Conservation (phyloP, 2,329 filamentous ascomycete genomes). For the Epichloe bromicola region DNA sequence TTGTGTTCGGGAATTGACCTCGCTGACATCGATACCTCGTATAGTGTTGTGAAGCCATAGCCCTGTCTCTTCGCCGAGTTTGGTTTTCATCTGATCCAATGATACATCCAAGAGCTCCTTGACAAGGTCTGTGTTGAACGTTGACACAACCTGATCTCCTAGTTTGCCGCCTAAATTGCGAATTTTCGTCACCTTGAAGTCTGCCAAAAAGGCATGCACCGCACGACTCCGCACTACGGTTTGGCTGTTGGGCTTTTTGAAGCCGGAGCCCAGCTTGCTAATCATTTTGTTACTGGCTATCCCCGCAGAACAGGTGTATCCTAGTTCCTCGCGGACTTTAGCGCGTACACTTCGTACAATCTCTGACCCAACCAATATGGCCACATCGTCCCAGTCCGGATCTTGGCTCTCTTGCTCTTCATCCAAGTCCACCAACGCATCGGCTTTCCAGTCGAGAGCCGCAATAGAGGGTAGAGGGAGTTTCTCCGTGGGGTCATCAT, state of each 20-base stretch:
- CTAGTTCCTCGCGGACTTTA: slow-evolving; percentile 53
- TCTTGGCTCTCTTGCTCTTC: slow-evolving; percentile 63
- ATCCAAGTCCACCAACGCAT: slow-evolving; percentile 71
- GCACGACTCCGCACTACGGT: slow-evolving; percentile 87
- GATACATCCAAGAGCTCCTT: slow-evolving; percentile 61
- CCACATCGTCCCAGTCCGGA: slow-evolving; percentile 94
- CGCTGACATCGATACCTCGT: slow-evolving; percentile 72
- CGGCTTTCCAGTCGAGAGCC: slow-evolving; percentile 69
- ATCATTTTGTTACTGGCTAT: slow-evolving; percentile 89
- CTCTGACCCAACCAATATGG: slow-evolving; percentile 74
- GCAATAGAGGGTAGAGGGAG: slow-evolving; percentile 58
- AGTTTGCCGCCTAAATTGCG: slow-evolving; percentile 91
- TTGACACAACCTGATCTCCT: slow-evolving; percentile 71
- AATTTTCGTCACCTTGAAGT: slow-evolving; percentile 90
- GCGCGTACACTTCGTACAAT: slow-evolving; percentile 67
- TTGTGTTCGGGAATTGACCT: slow-evolving; percentile 81
- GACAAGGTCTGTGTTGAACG: slow-evolving; percentile 70
- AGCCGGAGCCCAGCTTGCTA: slow-evolving; percentile 80
- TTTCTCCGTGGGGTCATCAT: slow-evolving; percentile 57
- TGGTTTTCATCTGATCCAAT: slow-evolving; percentile 62
- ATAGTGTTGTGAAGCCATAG: slow-evolving; percentile 76
- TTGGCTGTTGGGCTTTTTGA: slow-evolving; percentile 89
- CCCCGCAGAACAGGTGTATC: slow-evolving; percentile 87
- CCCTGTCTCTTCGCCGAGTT: slow-evolving; percentile 72
- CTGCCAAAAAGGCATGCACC: slow-evolving; percentile 61